Percentiles rank a stretch among this genome's conserved stretches.
Conservation (phyloP, 805 yeast genomes). For the Hermanozyma aechmeae region DNA sequence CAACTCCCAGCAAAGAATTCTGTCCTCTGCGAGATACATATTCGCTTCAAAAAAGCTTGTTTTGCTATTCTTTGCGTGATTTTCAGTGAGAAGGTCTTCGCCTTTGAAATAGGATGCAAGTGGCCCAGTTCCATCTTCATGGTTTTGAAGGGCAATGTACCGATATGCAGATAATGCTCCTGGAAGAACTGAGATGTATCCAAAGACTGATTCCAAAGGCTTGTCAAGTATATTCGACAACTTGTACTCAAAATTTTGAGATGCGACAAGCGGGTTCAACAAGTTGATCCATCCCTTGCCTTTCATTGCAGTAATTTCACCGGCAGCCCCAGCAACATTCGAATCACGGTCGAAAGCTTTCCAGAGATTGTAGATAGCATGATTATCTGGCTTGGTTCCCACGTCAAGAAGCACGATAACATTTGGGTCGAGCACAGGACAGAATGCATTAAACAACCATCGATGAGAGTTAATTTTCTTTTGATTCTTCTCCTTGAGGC, state of each 20-base stretch:
- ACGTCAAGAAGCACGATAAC: constrained; percentile 87
- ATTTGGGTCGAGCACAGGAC: constrained; percentile 87
- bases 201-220: constrained; percentile 87
- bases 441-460: constrained; percentile 93
- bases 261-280: constrained; percentile 86
- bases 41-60: constrained; percentile 89
- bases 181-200: constrained; percentile 87
- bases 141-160: constrained; percentile 75
- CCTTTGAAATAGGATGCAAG: constrained; percentile 84
- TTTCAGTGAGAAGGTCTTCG: constrained; percentile 40
- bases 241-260: constrained; percentile 93
- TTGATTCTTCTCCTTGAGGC: constrained; percentile 84
- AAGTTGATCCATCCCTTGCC: constrained; percentile 80
- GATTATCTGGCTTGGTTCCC: constrained; percentile 91
- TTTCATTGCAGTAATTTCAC: constrained; percentile 92
- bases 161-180: constrained; percentile 95
- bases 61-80: constrained; percentile 24
- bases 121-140: constrained; percentile 90
- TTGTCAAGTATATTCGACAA: constrained; percentile 95
- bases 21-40: constrained; percentile 22
- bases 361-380: constrained; percentile 91
- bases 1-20: constrained; percentile 21
- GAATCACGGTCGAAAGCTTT: constrained; percentile 95
- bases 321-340: constrained; percentile 98
- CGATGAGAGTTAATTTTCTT: constrained; percentile 96